phyloP scores from a whole-genome alignment of 805 yeast species.

The Candida palmyrensis region DNA sequence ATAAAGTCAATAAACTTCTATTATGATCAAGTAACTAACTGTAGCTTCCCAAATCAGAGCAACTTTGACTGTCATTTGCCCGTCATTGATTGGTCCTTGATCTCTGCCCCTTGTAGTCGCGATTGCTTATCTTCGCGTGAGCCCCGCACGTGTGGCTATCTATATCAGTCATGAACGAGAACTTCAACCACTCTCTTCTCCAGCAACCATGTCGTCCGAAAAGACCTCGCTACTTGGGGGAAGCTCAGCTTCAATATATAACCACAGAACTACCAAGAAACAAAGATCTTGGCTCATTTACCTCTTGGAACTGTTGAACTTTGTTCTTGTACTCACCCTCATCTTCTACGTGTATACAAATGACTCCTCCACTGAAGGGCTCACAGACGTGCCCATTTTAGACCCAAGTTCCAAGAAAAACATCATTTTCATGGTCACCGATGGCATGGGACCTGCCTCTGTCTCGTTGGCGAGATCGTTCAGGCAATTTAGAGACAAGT shows the following conservation, averaged over 20 bases:
- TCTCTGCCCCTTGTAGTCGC: too few relatives aligned
- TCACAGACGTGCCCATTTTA: background rate
- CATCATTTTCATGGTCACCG: constrained; percentile 83
- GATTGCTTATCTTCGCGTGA: too few relatives aligned
- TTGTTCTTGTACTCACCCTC: constrained; percentile 5
- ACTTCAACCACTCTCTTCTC: too few relatives aligned
- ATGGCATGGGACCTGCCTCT: constrained; percentile 95
- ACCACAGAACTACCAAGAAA: constrained; percentile 4
- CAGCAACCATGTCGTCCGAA: constrained; percentile 7
- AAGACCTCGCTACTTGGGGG: constrained; percentile 6
- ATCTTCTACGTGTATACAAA: constrained; percentile 3
- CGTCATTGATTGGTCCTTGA: too few relatives aligned
- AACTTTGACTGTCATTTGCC: too few relatives aligned
- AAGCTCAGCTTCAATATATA: constrained; percentile 4
- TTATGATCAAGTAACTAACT: too few relatives aligned
- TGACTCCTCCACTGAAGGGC: background rate
- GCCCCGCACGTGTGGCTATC: too few relatives aligned
- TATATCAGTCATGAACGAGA: too few relatives aligned
- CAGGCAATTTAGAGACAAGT: constrained; percentile 53
- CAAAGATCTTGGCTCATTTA: constrained; percentile 2
- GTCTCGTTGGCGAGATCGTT: constrained; percentile 74
- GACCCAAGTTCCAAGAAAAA: constrained; percentile 50
- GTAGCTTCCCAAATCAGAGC: too few relatives aligned
- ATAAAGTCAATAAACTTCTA: too few relatives aligned
- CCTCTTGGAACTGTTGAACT: constrained; percentile 4